A percentile compares a stretch with the other conserved stretches of the same genome.
Evolutionary conservation across 169 alveolate genomes (phyloP).

Genomic region (Eimeria necatrix): DNA sequence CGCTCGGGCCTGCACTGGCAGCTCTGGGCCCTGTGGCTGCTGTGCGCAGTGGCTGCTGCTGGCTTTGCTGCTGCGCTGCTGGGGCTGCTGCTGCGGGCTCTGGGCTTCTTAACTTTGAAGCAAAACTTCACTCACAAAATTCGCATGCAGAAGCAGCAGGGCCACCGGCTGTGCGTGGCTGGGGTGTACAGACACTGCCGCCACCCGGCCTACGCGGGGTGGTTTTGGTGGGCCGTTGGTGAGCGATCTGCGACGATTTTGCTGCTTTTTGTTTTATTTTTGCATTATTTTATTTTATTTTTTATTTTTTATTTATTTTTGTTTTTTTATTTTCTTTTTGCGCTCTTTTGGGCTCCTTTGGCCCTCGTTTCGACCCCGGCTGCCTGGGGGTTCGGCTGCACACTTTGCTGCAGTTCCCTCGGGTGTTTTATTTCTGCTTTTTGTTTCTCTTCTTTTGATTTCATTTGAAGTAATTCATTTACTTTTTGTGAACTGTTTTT

Average conservation of each 20-base stretch:
- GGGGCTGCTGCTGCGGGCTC: conserved; percentile 70
- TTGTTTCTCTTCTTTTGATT: background rate
- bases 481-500: no score
- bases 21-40: background rate
- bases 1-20: conserved; percentile 22
- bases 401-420: no score
- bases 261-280: background rate
- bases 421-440: no score
- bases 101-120: conserved; percentile 39
- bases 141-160: background rate
- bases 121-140: conserved; percentile 79
- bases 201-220: conserved; percentile 82
- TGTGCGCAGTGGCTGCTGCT: background rate
- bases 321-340: background rate
- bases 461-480: no score
- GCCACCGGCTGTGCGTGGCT: conserved; percentile 51
- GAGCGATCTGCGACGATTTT: conserved; percentile 11
- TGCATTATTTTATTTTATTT: background rate
- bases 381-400: background rate
- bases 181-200: conserved; percentile 69
- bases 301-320: background rate
- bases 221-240: conserved; percentile 83
- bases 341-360: background rate
- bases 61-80: conserved; percentile 43
- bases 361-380: background rate